Base-by-base conservation (phyloP, 2,329 filamentous ascomycete species). In the Monosporascus sp. region DNA sequence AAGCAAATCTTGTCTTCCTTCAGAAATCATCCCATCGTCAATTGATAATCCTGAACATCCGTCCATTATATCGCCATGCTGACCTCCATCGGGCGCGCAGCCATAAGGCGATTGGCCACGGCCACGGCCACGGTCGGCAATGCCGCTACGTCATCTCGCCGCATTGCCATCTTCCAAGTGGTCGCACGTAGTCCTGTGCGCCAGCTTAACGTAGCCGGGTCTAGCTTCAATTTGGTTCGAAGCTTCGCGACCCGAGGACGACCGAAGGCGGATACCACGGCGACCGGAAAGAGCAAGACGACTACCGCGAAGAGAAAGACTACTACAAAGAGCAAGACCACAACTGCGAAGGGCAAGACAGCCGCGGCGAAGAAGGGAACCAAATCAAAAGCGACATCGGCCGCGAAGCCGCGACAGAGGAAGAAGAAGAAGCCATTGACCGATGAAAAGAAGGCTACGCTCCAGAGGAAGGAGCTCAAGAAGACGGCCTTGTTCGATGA, bases 401-500 rank as follows among this genome's bases (percentile, higher is more conserved):
- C 11, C 31, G 7, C 22, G 43, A 24, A 22, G 22, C 43, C 38
- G 55, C 53, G 47, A 66, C 62, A 57, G 49, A 52, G 51, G 47
- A 47, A 40, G 47, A 47, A 40, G 48, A 53, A 56, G 63, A 74
- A 70, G 70, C 55, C 40, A 24, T 51, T 70, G 54, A 71, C 68
- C 27, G 69, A 70, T 1, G 74, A 77, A 66, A 59, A 73, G 58
- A 66, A 72, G 66, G 51, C 55, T 49, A 68, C 67, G 58, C 43
- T 65, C 11, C 61, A 66, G 31, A 52, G 49, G 41, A 54, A 11
- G 19, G 45, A 49, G n/a, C 55, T 78, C 57, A 77, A 70, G 69
- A 66, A 69, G 62, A 62, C 57, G 57, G 73, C 76, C 7, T 62
- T 82, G 51, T 64, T 76, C 45, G 62, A 66, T 20, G 72, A 75